Evolutionary conservation across 169 alveolate species (phyloP).

Genomic region (Theileria sp.): DNA sequence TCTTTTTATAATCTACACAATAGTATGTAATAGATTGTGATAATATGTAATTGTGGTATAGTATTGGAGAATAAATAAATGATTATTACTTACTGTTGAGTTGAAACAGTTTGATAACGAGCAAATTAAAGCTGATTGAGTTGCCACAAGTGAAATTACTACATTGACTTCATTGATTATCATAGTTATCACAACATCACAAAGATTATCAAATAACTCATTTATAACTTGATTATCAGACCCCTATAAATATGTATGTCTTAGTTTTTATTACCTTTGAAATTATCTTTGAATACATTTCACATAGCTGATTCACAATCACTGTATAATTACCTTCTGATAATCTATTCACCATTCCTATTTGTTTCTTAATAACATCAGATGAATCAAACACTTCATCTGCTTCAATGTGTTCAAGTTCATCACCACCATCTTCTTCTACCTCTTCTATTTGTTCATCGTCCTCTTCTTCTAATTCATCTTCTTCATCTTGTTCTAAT

Average conservation of each 20-base stretch:
- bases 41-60: neutral
- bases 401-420: neutral
- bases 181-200: constrained; percentile 36
- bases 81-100: constrained; percentile 13
- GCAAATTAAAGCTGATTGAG: constrained; percentile 59
- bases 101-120: constrained; percentile 37
- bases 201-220: neutral
- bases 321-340: constrained; percentile 60
- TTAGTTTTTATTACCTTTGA: neutral
- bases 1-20: neutral
- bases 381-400: neutral
- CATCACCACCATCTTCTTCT: constrained; percentile 1
- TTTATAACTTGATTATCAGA: constrained; percentile 1
- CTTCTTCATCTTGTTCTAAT: constrained; percentile 21
- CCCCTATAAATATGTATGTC: neutral
- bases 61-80: neutral
- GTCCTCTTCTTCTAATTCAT: constrained; percentile 29
- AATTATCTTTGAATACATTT: constrained; percentile 29
- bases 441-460: constrained; percentile 25
- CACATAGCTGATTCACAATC: constrained; percentile 30
- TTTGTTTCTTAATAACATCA: constrained; percentile 24
- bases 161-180: constrained; percentile 41
- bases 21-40: neutral
- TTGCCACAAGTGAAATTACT: constrained; percentile 54
- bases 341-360: constrained; percentile 45